Base-by-base conservation (phyloP, 306 rosid genomes). In the Cotoneaster glaucophyllus region DNA sequence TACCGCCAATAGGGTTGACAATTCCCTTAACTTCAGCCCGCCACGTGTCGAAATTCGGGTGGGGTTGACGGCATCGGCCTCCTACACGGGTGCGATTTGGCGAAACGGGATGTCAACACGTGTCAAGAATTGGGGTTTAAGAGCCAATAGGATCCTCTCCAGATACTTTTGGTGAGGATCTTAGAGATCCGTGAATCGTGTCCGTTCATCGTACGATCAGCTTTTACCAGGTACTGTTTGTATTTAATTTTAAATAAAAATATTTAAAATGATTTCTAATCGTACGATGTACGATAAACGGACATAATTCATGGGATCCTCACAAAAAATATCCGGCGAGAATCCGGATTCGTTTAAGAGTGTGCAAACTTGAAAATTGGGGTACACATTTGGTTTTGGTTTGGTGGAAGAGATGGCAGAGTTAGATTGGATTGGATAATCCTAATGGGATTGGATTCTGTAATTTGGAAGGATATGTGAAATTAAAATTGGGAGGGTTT, bases 21-120 rank as follows among this genome's bases (percentile, higher is more conserved):
- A 81, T 74, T 43, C 70, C 81, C 85, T 75, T 73, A 80, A 83
- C 77, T 44, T 11, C 8, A 81, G 75, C 74, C 66, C 43, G 65
- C 67, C 74, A 86, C 90, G 88, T 88, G 93, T 84, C 84, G 4
- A 69, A 43, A 74, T 86, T 66, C 67, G 76, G 83, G 67, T 76
- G 83, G 90, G 22, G 73, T 53, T 61, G 85, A 73, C 41, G 67
- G 71, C 71, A 34, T 34, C 4, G 68, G 74, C 78, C 52, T 65
- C 64, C 44, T 77, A 74, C 72, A 80, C 7, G 22, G 71, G 21
- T 41, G 44, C 54, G 74, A 56, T 15, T 74, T 52, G 78, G 84
- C 80, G 22, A 73, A 72, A 45, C 15, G 66, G 70, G 86, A 84
- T 76, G 78, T 81, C 84, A 78, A 56, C 81, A 83, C 37, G 64